Evolutionary conservation across 2,329 filamentous ascomycete genomes (phyloP), one percentile per base, ranked within the genome.

Genomic region (Rhynchosporium graminicola): DNA sequence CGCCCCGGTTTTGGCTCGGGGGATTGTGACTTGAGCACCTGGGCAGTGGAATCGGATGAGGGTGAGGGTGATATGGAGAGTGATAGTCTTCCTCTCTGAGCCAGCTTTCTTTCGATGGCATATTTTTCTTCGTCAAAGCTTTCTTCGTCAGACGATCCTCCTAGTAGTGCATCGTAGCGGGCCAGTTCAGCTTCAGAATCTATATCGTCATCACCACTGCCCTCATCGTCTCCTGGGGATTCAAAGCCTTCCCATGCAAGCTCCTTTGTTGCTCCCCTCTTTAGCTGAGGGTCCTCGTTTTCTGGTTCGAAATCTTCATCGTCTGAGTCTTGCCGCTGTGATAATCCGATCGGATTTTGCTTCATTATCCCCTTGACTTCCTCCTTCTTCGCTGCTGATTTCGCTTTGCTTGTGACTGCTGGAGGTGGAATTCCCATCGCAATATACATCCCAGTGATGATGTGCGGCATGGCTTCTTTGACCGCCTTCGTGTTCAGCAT

Each of bases 401-500:
- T 67, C 56, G 48, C 45, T 47, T 61, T 61, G 20, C 33, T 40
- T 7, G 43, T 31, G 29, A 36, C 42, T n/a, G 61, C 67, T 9
- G 70, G 69, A 28, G 66, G 65, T 13, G 71, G 69, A 43, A 75
- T 70, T 10, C 69, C 69, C 59, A 74, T 68, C 28, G 69, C 66
- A 58, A 65, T 60, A 67, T 72, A 72, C 61, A 74, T 69, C 26
- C 66, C 69, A 8, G 63, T 66, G 31, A 75, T 66, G 10, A 76
- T 70, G 58, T 76, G 73, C 42, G 75, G 75, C 62, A 84, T 73
- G 2, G 76, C 78, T 63, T 80, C 78, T 72, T 80, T 82, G 36
- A 83, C 82, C 7, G 76, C 76, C 62, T 79, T 79, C 59, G 80
- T 80, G 69, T 83, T 84, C 67, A 78, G 82, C 67, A 86, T 70